Evolutionary conservation across 768 basidiomycete genomes (phyloP), one percentile per base, ranked within the genome.

Genomic region (Termitomyces bulborhizus): DNA sequence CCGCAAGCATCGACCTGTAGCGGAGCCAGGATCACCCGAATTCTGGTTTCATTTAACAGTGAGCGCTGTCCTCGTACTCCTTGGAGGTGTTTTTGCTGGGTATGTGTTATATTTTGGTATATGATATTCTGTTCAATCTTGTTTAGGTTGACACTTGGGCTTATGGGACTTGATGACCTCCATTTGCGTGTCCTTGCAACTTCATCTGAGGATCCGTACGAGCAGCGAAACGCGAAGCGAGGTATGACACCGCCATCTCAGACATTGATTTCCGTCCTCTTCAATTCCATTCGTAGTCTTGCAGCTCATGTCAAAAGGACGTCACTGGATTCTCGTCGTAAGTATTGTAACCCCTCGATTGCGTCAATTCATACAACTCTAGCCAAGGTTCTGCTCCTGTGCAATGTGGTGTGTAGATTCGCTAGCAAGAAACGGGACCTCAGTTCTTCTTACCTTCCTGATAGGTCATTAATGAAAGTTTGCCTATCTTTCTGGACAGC

Each of bases 261-360:
- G 27, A 39, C 11, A 36, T 34, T 9, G 7, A 57, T 39, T 18
- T 21, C 45, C n/a, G n/a, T 29, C 36, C 8, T 32, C 40, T 13
- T 36, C 15, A 54, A 26, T 54, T 32, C 1, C 8, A 6, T n/a
- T 1, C 24, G 1, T 53, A 85, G 84, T 85, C 18, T 69, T 85
- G 34, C 65, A 64, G 9, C 67, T 85, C 15, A 78, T 86, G 78
- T 68, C 73, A 37, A 80, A 75, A 59, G 88, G 90, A 0, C 80
- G 91, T 3, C 92, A 94, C 69, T 94, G 96, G 96, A 93, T 98
- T 12, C 80, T 98, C 8, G 95, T 97, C 50, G 94, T 93, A 64
- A 51, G 77, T 71, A 53, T 31, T 21, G 26, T 46, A 46, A 15
- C 26, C 12, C n/a, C 27, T 37, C n/a, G n/a, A 18, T 21, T 12